These are phyloP conservation scores for Thelonectria olida DNA, from an alignment of 2,329 filamentous ascomycete species.

Conservation along the genomic window DNA sequence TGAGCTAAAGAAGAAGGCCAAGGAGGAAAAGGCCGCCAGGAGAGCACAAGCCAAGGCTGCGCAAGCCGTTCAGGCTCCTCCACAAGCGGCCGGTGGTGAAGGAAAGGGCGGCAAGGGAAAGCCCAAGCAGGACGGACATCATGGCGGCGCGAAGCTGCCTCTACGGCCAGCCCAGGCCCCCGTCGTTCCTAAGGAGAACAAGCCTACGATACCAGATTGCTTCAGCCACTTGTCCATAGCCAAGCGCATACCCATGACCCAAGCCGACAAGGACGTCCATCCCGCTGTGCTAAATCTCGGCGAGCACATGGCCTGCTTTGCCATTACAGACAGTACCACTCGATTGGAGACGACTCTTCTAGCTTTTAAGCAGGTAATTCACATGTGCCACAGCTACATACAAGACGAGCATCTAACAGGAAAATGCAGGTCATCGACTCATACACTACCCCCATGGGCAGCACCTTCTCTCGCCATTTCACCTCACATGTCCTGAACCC, in stretches of 20 bases:
- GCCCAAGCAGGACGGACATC: conserved; percentile 55
- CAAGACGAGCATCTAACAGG: conserved; percentile 12
- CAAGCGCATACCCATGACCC: conserved; percentile 61
- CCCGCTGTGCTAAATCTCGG: conserved; percentile 86
- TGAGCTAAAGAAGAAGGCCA: conserved; percentile 87
- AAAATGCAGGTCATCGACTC: conserved; percentile 80
- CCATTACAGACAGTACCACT: conserved; percentile 88
- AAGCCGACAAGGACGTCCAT: conserved; percentile 81
- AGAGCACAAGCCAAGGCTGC: conserved; percentile 76
- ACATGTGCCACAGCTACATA: conserved; percentile 5
- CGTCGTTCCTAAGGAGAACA: conserved; percentile 58
- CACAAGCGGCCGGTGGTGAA: conserved; percentile 46
- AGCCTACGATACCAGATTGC: conserved; percentile 71
- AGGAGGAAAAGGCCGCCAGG: conserved; percentile 90
- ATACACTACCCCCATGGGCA: conserved; percentile 89
- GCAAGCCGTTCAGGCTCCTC: conserved; percentile 54
- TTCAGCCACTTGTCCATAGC: conserved; percentile 86
- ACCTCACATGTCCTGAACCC: conserved; percentile 90
- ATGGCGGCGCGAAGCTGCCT: conserved; percentile 47
- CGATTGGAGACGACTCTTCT: conserved; percentile 87
- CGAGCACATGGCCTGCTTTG: conserved; percentile 89
- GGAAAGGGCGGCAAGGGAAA: conserved; percentile 59
- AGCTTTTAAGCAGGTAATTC: conserved; percentile 82
- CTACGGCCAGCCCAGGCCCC: conserved; percentile 45
- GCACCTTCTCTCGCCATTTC: conserved; percentile 88